Conservation (phyloP, 2,329 filamentous ascomycete genomes). For the Aspergillus terreus region DNA sequence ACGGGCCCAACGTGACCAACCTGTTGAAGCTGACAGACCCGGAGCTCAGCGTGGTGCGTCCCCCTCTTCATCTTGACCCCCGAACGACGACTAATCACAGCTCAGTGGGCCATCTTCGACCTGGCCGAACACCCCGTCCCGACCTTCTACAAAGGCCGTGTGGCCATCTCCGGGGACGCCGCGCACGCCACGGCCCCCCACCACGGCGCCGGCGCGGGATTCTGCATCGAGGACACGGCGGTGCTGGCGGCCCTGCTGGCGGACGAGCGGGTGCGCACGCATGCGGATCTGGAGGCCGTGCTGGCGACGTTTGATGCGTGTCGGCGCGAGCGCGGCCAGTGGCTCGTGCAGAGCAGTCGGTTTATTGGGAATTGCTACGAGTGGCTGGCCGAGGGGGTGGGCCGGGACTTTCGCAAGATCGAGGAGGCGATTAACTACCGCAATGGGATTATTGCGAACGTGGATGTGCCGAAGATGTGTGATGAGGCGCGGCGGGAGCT, state of each 20-base stretch:
- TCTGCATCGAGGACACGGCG: conserved; percentile 31
- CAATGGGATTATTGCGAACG: conserved; percentile 16
- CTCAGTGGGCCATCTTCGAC: conserved; percentile 42
- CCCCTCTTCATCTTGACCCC: not conserved
- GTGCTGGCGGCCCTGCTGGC: conserved; percentile 25
- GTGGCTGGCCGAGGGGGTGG: conserved; percentile 23
- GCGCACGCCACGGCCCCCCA: conserved; percentile 43
- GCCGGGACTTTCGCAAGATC: conserved; percentile 14
- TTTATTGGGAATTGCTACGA: conserved; percentile 32
- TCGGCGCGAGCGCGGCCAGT: conserved; percentile 27
- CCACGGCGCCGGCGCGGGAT: conserved; percentile 37
- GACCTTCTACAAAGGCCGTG: conserved; percentile 30
- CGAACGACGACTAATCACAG: not conserved
- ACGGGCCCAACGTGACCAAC: conserved; percentile 18
- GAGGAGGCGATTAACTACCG: conserved; percentile 17
- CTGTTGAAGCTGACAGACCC: conserved; percentile 26
- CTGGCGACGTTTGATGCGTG: conserved; percentile 25
- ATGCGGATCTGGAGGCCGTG: conserved; percentile 23
- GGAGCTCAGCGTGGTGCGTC: conserved; percentile 22
- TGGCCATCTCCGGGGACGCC: conserved; percentile 38
- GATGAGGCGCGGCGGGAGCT: conserved; percentile 21
- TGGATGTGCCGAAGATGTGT: conserved; percentile 24
- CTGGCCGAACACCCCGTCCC: conserved; percentile 35
- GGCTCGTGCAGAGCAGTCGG: conserved; percentile 34
- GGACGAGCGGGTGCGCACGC: conserved; percentile 17